These are phyloP conservation scores for Linderina pennispora DNA, from an alignment of 192 early-diverging fungal species.

Conservation along the genomic window DNA sequence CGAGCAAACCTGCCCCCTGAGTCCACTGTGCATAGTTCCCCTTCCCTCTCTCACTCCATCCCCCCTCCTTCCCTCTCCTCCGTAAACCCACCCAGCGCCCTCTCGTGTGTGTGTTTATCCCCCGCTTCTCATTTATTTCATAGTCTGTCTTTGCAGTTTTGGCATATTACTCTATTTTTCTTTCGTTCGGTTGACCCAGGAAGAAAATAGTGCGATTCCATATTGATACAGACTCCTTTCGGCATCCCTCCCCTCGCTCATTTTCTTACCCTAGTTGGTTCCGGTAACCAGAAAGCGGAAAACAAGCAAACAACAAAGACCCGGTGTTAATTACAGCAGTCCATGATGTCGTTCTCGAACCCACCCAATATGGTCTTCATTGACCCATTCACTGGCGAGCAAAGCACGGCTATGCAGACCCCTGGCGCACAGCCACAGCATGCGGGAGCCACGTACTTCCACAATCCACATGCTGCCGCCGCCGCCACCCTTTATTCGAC, in stretches of 20 bases:
- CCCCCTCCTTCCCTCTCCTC: background rate
- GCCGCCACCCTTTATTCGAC: background rate
- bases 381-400: conserved; percentile 15
- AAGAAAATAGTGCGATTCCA: too few relatives aligned
- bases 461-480: background rate
- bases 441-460: conserved; percentile 5
- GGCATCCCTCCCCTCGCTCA: too few relatives aligned
- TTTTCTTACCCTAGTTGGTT: too few relatives aligned
- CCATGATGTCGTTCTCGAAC: conserved; percentile 25
- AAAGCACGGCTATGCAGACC: conserved; percentile 2
- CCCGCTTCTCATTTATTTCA: too few relatives aligned
- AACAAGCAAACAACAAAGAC: too few relatives aligned
- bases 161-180: too few relatives aligned
- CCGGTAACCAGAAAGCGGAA: too few relatives aligned
- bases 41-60: background rate
- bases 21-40: background rate
- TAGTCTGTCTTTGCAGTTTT: too few relatives aligned
- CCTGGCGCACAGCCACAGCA: conserved; percentile 7
- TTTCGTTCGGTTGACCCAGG: too few relatives aligned
- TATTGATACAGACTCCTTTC: too few relatives aligned
- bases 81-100: background rate
- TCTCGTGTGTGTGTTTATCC: too few relatives aligned
- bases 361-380: conserved; percentile 29
- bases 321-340: too few relatives aligned
- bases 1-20: conserved; percentile 23